Base-by-base conservation (phyloP, 352 stramenopile species). In the Phytopythium boreale region DNA sequence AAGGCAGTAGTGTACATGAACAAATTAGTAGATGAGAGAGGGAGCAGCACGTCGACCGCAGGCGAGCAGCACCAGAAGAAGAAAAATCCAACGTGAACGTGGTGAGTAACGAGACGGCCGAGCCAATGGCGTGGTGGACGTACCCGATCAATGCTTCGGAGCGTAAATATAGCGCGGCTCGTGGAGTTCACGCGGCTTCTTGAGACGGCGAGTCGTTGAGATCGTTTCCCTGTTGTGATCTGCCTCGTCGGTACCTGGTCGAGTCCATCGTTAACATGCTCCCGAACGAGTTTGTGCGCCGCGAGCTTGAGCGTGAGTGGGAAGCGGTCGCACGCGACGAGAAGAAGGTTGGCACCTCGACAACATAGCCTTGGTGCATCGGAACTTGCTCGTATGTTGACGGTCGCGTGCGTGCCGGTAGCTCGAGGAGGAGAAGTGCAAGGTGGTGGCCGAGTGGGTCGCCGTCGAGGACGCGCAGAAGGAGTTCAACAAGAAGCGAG, bases 361-460 rank as follows among this genome's bases (percentile, higher is more conserved):
- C n/a, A 26, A n/a, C 14, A 1, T 15, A 17, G 43, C 20, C 43
- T 50, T 50, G 19, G 4, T 50, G 43, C 20, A n/a, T 31, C 26
- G 46, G 24, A 8, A 43, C 37, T 43, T 19, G 19, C 1, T 26
- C 12, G 6, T 12, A 14, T 19, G 43, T 15, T 56, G 39, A 22
- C 59, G 22, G 10, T 34, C 17, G 12, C 41, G 26, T 14, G 22
- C 11, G 49, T 24, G 27, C 15, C 17, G 17, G 11, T 53, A 93
- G 84, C 73, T 93, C 12, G 73, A 82, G 17, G 76, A 86, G 12
- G 84, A 91, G 62, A 93, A 91, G 66, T 81, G 86, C n/a, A 86
- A 87, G 50, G 72, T 92, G 20, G 83, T 89, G 50, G 59, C 75
- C 20, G 84, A 92, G 65, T 93, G 82, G 82, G 73, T 90, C 50